Percentiles rank a stretch among this genome's conserved stretches.
Conservation (phyloP, 2,329 filamentous ascomycete species). For the Volutella citrinella region DNA sequence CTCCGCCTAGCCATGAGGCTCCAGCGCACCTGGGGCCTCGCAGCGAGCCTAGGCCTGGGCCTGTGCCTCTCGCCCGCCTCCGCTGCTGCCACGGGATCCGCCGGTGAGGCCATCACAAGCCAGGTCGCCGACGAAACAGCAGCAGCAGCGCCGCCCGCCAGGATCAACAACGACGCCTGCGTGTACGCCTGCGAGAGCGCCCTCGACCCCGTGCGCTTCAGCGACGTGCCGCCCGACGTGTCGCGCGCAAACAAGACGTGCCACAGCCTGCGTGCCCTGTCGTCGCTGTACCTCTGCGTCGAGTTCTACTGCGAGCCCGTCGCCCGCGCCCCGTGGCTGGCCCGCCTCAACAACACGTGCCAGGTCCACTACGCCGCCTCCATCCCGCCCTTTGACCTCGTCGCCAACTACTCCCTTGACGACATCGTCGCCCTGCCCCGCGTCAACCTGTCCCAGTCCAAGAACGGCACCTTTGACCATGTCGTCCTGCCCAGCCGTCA, state of each 20-base stretch:
- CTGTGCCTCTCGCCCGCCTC: not conserved
- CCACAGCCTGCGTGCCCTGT: constrained; percentile 24
- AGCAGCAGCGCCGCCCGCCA: too few species aligned
- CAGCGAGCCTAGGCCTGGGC: constrained; percentile 1
- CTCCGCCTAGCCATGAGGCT: constrained; percentile 19
- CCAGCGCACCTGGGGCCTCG: not conserved
- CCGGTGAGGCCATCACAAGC: too few species aligned
- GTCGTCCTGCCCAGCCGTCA: constrained; percentile 32
- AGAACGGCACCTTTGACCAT: constrained; percentile 20
- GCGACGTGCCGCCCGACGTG: constrained; percentile 23
- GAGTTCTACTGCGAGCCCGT: constrained; percentile 31
- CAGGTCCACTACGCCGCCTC: constrained; percentile 13
- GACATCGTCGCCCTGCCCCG: constrained; percentile 29
- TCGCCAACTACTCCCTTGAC: constrained; percentile 33
- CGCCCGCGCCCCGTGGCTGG: constrained; percentile 21
- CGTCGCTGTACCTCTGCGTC: constrained; percentile 38
- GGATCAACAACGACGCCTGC: too few species aligned
- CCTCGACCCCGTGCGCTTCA: constrained; percentile 28
- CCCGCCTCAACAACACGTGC: constrained; percentile 35
- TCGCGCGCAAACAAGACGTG: constrained; percentile 23
- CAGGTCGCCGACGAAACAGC: too few species aligned
- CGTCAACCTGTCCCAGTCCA: constrained; percentile 26
- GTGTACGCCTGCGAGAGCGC: constrained; percentile 31
- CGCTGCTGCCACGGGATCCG: constrained; percentile 6
- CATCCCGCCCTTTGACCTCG: constrained; percentile 33